Percentiles rank a stretch among this genome's conserved stretches.
These are phyloP conservation scores for Trametes versicolor DNA, from an alignment of 1,284 basidiomycete genomes.

Conservation along the genomic window DNA sequence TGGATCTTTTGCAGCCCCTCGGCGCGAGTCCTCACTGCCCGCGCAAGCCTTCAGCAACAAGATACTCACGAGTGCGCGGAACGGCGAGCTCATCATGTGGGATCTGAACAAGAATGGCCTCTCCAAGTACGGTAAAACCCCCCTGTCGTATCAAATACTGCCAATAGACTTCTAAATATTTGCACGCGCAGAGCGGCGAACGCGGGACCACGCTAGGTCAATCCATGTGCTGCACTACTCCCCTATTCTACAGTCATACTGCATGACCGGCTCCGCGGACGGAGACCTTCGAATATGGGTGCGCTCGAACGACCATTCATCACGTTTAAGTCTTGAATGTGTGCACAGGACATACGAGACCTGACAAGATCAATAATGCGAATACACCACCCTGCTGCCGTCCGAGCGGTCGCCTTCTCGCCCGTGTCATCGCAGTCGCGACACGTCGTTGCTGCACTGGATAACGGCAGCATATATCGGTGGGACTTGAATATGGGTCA, in stretches of 20 bases:
- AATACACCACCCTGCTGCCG: conserved; percentile 77
- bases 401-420: conserved; percentile 80
- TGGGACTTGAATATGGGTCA: conserved; percentile 86
- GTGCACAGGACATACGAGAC: conserved; percentile 76
- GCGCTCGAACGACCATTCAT: conserved; percentile 30
- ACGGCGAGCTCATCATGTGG: conserved; percentile 88
- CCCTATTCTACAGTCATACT: conserved; percentile 69
- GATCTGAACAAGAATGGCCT: conserved; percentile 76
- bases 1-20: conserved; percentile 33
- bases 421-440: conserved; percentile 70
- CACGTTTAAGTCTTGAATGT: background rate
- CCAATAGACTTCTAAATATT: background rate
- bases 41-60: conserved; percentile 76
- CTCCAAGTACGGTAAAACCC: conserved; percentile 72
- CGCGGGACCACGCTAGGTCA: conserved; percentile 79
- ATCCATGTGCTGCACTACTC: conserved; percentile 79
- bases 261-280: conserved; percentile 86
- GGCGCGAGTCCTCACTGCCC: background rate
- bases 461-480: conserved; percentile 73
- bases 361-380: conserved; percentile 74
- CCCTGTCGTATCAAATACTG: background rate
- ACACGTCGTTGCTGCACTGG: conserved; percentile 80
- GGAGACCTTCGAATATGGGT: conserved; percentile 88
- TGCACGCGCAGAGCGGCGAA: conserved; percentile 65
- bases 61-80: conserved; percentile 84